Evolutionary conservation across 345 rosid species (phyloP), one percentile per base, ranked within the genome.

Genomic region (Eucalyptus microcorys): DNA sequence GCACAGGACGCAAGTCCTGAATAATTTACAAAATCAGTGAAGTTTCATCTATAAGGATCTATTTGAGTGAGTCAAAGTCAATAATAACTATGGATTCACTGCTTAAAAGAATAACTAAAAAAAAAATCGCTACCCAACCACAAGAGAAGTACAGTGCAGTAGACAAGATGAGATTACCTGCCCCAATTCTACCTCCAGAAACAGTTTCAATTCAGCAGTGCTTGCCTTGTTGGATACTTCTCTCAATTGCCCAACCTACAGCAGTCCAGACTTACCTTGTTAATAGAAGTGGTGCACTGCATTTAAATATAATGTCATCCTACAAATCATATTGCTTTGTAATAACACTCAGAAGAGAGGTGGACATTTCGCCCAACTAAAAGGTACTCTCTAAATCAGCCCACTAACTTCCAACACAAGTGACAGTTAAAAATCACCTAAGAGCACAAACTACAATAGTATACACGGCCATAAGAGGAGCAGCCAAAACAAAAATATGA

Each of bases 231-330:
- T 95, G 86, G 98, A 95, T 79, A 93, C 97, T 92, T 96, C 99
- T 92, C 96, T 94, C 92, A 97, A 90, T 90, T 96, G 97, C 89
- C 99, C 99, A 92, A 97, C 99, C 99, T 97, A 92, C 87, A 92
- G 68, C 59, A 76, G 40, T 55, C 76, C 12, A 34, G 76, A 84
- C 30, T 22, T 64, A 48, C 66, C 86, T 85, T 19, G 79, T 24
- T 27, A 49, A 21, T 13, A 42, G 47, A 53, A 37, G 40, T 22
- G 43, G 42, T 49, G 64, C 66, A 53, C 37, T 21, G 10, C 66
- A 86, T 47, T 34, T 49, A 61, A 45, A 26, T 86, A 76, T 40
- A 37, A 71, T 17, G 45, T 68, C 81, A 76, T 76, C 83, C 45
- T 76, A 76, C 83, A 76, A 76, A 76, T 37, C 45, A 76, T 37